Conservation (phyloP, 2,329 filamentous ascomycete species). For the Aspergillus puulaauensis region DNA sequence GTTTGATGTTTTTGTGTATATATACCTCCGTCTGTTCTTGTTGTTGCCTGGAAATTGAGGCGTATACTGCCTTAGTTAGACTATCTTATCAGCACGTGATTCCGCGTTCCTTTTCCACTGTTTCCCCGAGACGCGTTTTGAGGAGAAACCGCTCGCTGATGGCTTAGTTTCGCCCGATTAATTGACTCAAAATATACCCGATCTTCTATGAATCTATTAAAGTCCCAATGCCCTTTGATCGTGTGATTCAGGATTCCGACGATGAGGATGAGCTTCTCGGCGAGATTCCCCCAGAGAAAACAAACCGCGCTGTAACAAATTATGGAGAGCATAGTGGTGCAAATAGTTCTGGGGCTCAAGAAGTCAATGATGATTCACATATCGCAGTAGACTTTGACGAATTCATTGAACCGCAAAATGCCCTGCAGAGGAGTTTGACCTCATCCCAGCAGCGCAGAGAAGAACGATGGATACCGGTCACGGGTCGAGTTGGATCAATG, state of each 20-base stretch:
- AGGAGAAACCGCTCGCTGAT: not conserved
- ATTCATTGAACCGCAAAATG: constrained; percentile 36
- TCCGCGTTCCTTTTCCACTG: constrained; percentile 21
- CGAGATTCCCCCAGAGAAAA: constrained; percentile 23
- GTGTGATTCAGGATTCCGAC: constrained; percentile 47
- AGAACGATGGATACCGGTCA: constrained; percentile 35
- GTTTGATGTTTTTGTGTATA: constrained; percentile 11
- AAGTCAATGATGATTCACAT: constrained; percentile 18
- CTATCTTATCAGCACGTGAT: constrained; percentile 33
- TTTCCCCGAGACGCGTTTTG: constrained; percentile 4
- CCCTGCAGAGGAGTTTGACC: constrained; percentile 15
- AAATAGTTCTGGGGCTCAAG: not conserved
- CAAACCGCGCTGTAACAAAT: constrained; percentile 14
- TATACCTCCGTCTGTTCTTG: not conserved
- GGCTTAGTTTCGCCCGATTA: not conserved
- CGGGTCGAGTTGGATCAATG: constrained; percentile 30
- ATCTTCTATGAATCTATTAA: not conserved
- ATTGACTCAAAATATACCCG: not conserved
- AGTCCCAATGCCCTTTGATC: constrained; percentile 33
- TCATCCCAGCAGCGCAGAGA: constrained; percentile 35
- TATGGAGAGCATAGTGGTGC: not conserved
- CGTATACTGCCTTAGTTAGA: not conserved
- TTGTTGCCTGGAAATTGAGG: constrained; percentile 1
- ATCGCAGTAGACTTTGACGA: constrained; percentile 38
- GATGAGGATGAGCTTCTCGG: constrained; percentile 40